phyloP scores from a whole-genome alignment of 495 filamentous ascomycete species.

The Aspergillus egyptiacus region DNA sequence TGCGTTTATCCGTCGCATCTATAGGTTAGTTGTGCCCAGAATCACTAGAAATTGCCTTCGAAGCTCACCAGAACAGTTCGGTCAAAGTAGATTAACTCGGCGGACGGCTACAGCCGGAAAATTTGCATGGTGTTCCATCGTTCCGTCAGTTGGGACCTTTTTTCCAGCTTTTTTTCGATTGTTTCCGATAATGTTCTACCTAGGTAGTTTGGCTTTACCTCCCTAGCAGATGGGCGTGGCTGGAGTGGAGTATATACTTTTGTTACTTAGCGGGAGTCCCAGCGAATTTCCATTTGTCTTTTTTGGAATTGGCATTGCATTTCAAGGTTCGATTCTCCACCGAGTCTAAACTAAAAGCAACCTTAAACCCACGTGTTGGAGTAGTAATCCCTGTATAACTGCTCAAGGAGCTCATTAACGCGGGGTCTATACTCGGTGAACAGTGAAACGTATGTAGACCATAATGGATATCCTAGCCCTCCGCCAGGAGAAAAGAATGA shows the following conservation, averaged over 20 bases:
- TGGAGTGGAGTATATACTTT: constrained; percentile 12
- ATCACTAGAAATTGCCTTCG: neutral
- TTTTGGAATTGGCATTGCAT: neutral
- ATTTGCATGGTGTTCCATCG: too few species aligned
- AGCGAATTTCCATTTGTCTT: constrained; percentile 3
- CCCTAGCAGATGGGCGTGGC: neutral
- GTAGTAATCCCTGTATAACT: neutral
- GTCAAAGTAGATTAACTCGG: constrained; percentile 37
- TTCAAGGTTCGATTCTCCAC: neutral
- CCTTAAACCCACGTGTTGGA: constrained; percentile 1
- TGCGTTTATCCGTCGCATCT: constrained; percentile 84
- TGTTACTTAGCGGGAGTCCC: constrained; percentile 15
- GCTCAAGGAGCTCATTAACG: too few species aligned
- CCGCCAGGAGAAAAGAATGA: too few species aligned
- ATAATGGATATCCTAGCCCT: too few species aligned
- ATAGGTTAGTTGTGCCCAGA: constrained; percentile 53
- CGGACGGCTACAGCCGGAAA: neutral
- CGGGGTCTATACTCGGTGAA: too few species aligned
- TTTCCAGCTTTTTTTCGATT: constrained; percentile 1
- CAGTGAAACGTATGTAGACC: too few species aligned
- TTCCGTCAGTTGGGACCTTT: neutral
- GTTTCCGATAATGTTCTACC: neutral
- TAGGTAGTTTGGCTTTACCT: neutral
- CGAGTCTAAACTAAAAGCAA: neutral
- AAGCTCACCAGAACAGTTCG: constrained; percentile 24